Base-by-base conservation (phyloP, 1,284 basidiomycete genomes). In the Jaminaea rosea region DNA sequence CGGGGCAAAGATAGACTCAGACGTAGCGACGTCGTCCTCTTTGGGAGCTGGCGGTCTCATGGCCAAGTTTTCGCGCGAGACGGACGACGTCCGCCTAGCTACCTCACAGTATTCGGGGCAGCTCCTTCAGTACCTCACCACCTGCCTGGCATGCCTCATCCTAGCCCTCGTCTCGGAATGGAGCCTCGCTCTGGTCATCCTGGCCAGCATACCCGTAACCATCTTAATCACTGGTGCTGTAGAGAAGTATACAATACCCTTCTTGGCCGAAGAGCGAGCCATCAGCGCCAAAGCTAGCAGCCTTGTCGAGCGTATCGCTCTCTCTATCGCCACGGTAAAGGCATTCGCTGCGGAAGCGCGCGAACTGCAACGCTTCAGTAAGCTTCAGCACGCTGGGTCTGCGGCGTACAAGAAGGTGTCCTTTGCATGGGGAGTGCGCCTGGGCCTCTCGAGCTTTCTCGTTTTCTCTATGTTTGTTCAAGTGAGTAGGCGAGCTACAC, bases 1-100 rank as follows among this genome's bases (percentile, higher is more conserved):
- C 29, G 45, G n/a, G n/a, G 46, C 47, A 10, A 56, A 58, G n/a
- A 59, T 48, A 37, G 62, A 46, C 27, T 47, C 32, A 52, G 49
- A 46, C 47, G 55, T 27, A 17, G 47, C 10, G 29, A 26, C 3
- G 29, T 6, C 2, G 27, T 3, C 11, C 26, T 31, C 29, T 31
- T 15, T 31, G 29, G 88, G 89, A 55, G 88, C 90, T 45, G 92
- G 87, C 53, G 92, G 92, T 17, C 78, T 96, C 41, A 94, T 96
- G 90, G 84, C 88, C 48, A 88, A 90, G 71, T 96, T 96, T 72
- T 82, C 86, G 24, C 83, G 84, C 62, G 91, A 97, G 75, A 93
- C 88, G 2, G 92, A 98, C 74, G 88, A 96, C 53, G 85, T 97
- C 17, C 84, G 92, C 44, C 80, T 84, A 50, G 92, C 88, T 0